Evolutionary conservation across 2,329 filamentous ascomycete species (phyloP).

Genomic region (Diplodia scrobiculata): DNA sequence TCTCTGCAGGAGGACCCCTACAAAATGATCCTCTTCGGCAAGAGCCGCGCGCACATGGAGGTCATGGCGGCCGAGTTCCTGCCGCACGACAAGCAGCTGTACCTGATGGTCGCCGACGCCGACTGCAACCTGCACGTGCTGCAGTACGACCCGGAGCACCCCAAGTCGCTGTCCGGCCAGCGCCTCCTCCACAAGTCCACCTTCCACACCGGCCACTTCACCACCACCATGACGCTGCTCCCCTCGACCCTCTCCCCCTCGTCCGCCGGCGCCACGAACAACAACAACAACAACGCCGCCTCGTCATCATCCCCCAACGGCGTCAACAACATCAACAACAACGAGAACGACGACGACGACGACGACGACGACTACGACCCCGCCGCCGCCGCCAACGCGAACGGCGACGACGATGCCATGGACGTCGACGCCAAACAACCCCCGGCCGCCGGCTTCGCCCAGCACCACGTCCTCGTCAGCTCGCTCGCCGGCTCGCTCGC

Average conservation of each 20-base stretch:
- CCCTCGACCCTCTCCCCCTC: conserved; percentile 62
- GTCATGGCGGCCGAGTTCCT: conserved; percentile 83
- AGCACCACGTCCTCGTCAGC: conserved; percentile 64
- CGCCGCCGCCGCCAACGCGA: conserved; percentile 34
- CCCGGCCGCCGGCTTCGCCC: conserved; percentile 36
- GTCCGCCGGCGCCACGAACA: conserved; percentile 38
- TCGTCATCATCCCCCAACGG: conserved; percentile 32
- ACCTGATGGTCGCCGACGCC: conserved; percentile 78
- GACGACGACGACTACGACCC: conserved; percentile 38
- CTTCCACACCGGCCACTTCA: conserved; percentile 82
- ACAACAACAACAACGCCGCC: conserved; percentile 31
- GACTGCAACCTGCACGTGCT: conserved; percentile 85
- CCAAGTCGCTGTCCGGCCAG: conserved; percentile 87
- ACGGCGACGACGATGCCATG: conserved; percentile 43
- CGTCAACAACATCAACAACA: conserved; percentile 35
- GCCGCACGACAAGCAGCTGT: conserved; percentile 79
- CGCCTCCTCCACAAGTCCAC: conserved; percentile 83
- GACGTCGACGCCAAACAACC: conserved; percentile 39
- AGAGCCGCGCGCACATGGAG: conserved; percentile 76
- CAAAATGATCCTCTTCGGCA: conserved; percentile 89
- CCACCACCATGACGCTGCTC: conserved; percentile 73
- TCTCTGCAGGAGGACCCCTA: conserved; percentile 77
- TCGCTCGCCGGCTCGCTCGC: conserved; percentile 75
- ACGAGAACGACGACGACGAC: conserved; percentile 38
- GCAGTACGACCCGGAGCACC: conserved; percentile 94